Conservation (phyloP, 257 asterid genomes). For the Solanum pennellii region DNA sequence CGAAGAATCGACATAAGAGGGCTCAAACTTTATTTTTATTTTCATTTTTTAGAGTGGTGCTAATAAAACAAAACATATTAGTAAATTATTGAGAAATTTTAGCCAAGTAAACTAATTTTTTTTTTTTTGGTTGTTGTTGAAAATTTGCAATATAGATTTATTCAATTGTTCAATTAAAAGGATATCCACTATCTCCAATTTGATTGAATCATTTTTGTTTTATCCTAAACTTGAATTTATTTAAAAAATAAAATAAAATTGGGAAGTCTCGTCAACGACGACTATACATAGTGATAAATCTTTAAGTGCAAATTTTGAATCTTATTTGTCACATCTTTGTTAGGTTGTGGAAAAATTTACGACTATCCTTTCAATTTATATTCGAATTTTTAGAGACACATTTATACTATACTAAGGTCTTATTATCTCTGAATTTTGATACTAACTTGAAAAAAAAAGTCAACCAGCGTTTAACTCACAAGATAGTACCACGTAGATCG, state of each 20-base stretch:
- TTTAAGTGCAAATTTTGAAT: neutral
- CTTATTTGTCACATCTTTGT: neutral
- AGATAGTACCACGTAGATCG: too few relatives aligned
- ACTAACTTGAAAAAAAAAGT: too few relatives aligned
- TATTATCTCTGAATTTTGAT: too few relatives aligned
- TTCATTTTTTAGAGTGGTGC: neutral
- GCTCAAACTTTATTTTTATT: neutral
- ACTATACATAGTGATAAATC: neutral
- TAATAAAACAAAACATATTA: too few relatives aligned
- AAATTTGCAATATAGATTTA: neutral
- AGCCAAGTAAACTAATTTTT: neutral
- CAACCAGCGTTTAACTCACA: too few relatives aligned
- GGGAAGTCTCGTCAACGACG: neutral
- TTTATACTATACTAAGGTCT: too few relatives aligned
- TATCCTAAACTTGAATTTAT: neutral
- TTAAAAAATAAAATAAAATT: neutral
- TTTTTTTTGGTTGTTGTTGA: neutral
- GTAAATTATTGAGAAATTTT: neutral
- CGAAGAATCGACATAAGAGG: too few relatives aligned
- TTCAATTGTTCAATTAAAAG: neutral
- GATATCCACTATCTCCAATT: neutral
- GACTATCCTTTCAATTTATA: too few relatives aligned
- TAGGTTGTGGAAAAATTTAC: neutral
- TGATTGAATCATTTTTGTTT: neutral
- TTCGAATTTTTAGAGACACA: too few relatives aligned